phyloP scores from a whole-genome alignment of 768 basidiomycete species.

The Trichaptum fuscoviolaceum region DNA sequence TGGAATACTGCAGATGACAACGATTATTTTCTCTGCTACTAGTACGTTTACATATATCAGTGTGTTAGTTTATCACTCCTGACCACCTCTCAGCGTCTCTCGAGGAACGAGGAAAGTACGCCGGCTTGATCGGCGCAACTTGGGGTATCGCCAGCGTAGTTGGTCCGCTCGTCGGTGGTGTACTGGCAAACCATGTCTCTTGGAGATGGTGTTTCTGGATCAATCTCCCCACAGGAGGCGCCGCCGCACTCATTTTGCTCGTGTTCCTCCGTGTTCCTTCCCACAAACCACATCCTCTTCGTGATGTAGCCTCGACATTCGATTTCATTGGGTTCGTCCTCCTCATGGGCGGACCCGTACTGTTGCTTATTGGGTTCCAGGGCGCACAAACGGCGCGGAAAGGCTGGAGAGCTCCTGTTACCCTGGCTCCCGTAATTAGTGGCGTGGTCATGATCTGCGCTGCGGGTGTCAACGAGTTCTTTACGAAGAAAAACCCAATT shows the following conservation, averaged over 20 bases:
- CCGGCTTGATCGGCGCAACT: slow-evolving; percentile 23
- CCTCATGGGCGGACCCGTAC: slow-evolving; percentile 60
- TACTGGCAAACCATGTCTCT: slow-evolving; percentile 15
- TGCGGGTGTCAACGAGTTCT: slow-evolving; percentile 53
- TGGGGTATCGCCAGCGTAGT: slow-evolving; percentile 42
- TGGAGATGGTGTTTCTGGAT: slow-evolving; percentile 26
- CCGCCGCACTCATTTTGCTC: slow-evolving; percentile 16
- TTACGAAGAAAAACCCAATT: slow-evolving; percentile 62
- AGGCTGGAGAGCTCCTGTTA: slow-evolving; percentile 50
- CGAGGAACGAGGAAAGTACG: slow-evolving; percentile 24
- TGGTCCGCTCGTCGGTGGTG: slow-evolving; percentile 55
- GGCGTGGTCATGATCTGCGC: slow-evolving; percentile 49
- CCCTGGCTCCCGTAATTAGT: slow-evolving; percentile 59
- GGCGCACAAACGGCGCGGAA: slow-evolving; percentile 61
- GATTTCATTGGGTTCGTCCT: slow-evolving; percentile 66
- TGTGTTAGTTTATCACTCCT: background rate
- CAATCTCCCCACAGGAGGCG: slow-evolving; percentile 17
- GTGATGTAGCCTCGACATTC: slow-evolving; percentile 56
- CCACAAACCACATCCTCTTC: slow-evolving; percentile 40
- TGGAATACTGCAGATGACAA: slow-evolving; percentile 16
- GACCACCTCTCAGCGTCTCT: slow-evolving; percentile 7
- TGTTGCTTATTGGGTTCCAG: slow-evolving; percentile 68
- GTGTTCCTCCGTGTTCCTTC: slow-evolving; percentile 19
- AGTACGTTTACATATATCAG: slow-evolving; percentile 6
- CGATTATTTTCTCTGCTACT: slow-evolving; percentile 26